These are phyloP conservation scores for Paramarasmius palmivorus DNA, from an alignment of 1,284 basidiomycete species.

Conservation along the genomic window DNA sequence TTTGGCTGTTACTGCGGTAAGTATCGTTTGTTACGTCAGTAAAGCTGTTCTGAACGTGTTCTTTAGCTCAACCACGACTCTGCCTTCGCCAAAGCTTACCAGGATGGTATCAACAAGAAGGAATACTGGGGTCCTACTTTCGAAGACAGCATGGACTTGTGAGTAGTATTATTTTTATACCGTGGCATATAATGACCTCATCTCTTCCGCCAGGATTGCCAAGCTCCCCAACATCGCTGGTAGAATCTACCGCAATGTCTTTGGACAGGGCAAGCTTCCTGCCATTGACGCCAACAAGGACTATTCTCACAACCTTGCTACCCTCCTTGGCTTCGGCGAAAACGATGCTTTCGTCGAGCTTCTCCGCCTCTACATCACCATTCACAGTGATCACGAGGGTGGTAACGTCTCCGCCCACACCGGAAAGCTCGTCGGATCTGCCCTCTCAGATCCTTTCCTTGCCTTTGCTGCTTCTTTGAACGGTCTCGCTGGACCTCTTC, in stretches of 20 bases:
- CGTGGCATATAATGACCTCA: constrained; percentile 7
- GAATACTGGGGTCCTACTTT: constrained; percentile 98
- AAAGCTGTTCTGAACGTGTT: constrained; percentile 15
- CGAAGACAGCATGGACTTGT: constrained; percentile 97
- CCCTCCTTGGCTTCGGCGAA: constrained; percentile 91
- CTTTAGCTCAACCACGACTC: constrained; percentile 92
- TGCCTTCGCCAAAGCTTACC: constrained; percentile 95
- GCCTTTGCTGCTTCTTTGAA: constrained; percentile 92
- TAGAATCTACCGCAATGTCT: constrained; percentile 96
- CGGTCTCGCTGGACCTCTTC: constrained; percentile 96
- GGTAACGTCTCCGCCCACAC: constrained; percentile 98
- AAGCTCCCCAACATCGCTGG: constrained; percentile 97
- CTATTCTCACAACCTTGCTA: constrained; percentile 92
- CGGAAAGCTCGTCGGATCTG: constrained; percentile 95
- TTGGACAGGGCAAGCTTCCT: constrained; percentile 87
- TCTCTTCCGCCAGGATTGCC: constrained; percentile 69
- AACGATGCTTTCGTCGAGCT: constrained; percentile 92
- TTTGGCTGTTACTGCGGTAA: constrained; percentile 88
- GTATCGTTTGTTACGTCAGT: constrained; percentile 21
- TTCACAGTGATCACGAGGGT: constrained; percentile 98
- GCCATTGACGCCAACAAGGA: constrained; percentile 88
- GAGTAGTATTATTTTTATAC: constrained; percentile 24
- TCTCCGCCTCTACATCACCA: constrained; percentile 95
- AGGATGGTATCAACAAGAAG: constrained; percentile 90
- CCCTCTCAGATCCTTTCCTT: constrained; percentile 97